phyloP scores from a whole-genome alignment of 306 rosid species.

The Cucumis hystrix region DNA sequence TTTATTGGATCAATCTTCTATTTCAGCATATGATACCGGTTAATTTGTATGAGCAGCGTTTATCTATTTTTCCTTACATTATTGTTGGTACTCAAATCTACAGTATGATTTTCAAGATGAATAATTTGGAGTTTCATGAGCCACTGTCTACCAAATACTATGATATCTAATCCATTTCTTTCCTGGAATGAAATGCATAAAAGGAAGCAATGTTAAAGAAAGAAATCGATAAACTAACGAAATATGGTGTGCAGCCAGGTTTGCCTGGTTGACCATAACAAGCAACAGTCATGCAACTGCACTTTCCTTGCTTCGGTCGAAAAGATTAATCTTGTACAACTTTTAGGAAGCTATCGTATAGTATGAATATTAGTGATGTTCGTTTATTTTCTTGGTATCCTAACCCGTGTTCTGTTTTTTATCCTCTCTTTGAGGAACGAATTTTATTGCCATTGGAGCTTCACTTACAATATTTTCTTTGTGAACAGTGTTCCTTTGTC shows the following conservation, averaged over 20 bases:
- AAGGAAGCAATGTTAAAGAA: background rate
- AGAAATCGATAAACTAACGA: background rate
- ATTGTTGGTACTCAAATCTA: background rate
- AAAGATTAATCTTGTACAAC: background rate
- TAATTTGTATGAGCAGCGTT: background rate
- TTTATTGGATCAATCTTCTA: background rate
- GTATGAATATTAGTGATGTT: background rate
- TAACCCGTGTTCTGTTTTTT: background rate
- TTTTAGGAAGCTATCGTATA: background rate
- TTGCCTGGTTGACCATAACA: background rate
- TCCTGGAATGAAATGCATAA: background rate
- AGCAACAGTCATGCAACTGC: background rate
- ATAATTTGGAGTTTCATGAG: background rate
- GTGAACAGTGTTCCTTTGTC: conserved; percentile 80
- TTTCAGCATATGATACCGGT: background rate
- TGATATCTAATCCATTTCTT: background rate
- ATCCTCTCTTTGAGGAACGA: background rate
- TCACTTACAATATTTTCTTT: conserved; percentile 13
- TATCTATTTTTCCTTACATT: background rate
- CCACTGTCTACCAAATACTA: background rate
- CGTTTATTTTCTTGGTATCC: background rate
- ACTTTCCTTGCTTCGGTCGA: background rate
- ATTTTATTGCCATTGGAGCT: background rate
- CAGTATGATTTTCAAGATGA: background rate
- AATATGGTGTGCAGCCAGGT: background rate